Evolutionary conservation across 768 basidiomycete species (phyloP).

Genomic region (Tylopilus plumbeoviolaceoides): DNA sequence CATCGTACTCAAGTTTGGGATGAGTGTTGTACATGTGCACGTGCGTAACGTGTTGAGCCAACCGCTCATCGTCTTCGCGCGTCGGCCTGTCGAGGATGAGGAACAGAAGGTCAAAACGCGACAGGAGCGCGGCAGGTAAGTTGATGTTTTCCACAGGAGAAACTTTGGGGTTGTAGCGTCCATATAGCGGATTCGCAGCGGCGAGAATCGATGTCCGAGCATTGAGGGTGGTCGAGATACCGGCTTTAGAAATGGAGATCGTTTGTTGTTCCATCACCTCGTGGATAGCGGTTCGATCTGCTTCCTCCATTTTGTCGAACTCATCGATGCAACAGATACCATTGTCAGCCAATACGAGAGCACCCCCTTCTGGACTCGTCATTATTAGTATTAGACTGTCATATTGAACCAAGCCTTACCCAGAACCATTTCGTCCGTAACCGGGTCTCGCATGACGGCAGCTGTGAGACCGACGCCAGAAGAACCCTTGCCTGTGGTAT

Average conservation of each 20-base stretch:
- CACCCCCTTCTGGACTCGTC: conserved; percentile 80
- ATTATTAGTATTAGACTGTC: conserved; percentile 8
- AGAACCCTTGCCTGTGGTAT: conserved; percentile 97
- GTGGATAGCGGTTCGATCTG: conserved; percentile 96
- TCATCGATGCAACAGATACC: conserved; percentile 99
- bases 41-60: conserved; percentile 95
- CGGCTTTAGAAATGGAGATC: conserved; percentile 98
- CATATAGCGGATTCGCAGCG: conserved; percentile 96
- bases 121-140: conserved; percentile 91
- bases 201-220: conserved; percentile 97
- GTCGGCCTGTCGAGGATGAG: conserved; percentile 95
- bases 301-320: conserved; percentile 99
- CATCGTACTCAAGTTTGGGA: conserved; percentile 79
- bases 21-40: conserved; percentile 96
- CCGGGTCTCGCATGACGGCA: conserved; percentile 98
- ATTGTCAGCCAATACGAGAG: conserved; percentile 97
- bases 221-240: conserved; percentile 97
- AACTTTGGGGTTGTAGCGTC: conserved; percentile 95
- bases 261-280: conserved; percentile 99
- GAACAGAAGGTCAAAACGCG: conserved; percentile 95
- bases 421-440: conserved; percentile 98
- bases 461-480: conserved; percentile 98
- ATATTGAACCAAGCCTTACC: conserved; percentile 50
- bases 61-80: conserved; percentile 90
- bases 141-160: conserved; percentile 99